A percentile compares a stretch with the other conserved stretches of the same genome.
These are phyloP conservation scores for Hypoxylon sp. DNA, from an alignment of 2,329 filamentous ascomycete species.

Conservation along the genomic window DNA sequence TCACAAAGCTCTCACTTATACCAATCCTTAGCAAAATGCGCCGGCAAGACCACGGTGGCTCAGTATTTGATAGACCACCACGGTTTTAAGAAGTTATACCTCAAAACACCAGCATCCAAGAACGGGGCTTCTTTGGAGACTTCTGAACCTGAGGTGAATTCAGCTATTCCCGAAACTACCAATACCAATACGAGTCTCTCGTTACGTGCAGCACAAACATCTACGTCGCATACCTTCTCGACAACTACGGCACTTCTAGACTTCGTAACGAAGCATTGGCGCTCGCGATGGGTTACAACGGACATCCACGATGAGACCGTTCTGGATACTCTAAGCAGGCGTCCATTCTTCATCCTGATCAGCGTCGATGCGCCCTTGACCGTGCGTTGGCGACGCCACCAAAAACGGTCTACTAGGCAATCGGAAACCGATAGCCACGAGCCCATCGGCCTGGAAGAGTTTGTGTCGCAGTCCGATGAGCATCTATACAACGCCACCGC, in stretches of 20 bases:
- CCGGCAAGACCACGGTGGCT: constrained; percentile 90
- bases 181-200: constrained; percentile 11
- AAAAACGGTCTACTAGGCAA: constrained; percentile 42
- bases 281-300: constrained; percentile 83
- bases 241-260: constrained; percentile 76
- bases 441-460: constrained; percentile 60
- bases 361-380: constrained; percentile 90
- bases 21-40: constrained; percentile 73
- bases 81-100: constrained; percentile 77
- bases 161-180: constrained; percentile 4
- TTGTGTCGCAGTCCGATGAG: constrained; percentile 69
- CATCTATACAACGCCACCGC: constrained; percentile 74
- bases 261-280: constrained; percentile 87
- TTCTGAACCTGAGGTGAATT: constrained; percentile 8
- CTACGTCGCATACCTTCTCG: constrained; percentile 58
- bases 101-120: constrained; percentile 49
- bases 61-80: constrained; percentile 86
- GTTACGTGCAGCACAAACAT: constrained; percentile 14
- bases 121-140: neutral
- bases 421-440: constrained; percentile 18
- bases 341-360: constrained; percentile 93
- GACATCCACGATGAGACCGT: constrained; percentile 78
- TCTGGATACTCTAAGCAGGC: constrained; percentile 77
- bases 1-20: constrained; percentile 20
- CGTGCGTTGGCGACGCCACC: constrained; percentile 83